Evolutionary conservation across 2,329 filamentous ascomycete species (phyloP).

Genomic region (Pseudogymnoascus sp.): DNA sequence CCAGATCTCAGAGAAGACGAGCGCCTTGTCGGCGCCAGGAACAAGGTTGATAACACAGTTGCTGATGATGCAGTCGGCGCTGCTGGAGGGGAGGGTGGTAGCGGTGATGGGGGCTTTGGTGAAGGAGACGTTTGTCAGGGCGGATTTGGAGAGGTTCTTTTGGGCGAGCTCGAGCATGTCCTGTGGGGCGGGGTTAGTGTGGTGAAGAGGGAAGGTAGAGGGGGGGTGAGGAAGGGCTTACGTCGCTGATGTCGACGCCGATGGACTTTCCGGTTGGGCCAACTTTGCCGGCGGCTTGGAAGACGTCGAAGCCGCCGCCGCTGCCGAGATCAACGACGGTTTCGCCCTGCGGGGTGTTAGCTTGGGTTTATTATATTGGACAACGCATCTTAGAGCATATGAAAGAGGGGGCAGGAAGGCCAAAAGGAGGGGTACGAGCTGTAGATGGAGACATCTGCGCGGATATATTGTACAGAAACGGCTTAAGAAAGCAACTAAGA

Average conservation of each 20-base stretch:
- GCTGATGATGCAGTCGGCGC: slow-evolving; percentile 49
- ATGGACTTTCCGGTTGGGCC: slow-evolving; percentile 41
- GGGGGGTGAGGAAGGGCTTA: slow-evolving; percentile 18
- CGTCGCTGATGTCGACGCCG: slow-evolving; percentile 54
- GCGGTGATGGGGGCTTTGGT: slow-evolving; percentile 43
- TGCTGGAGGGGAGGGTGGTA: slow-evolving; percentile 36
- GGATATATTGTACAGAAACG: background rate
- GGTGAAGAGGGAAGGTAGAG: background rate
- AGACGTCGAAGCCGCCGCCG: slow-evolving; percentile 51
- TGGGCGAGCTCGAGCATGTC: slow-evolving; percentile 47
- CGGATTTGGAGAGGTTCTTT: slow-evolving; percentile 34
- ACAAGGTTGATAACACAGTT: slow-evolving; percentile 59
- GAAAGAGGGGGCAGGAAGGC: background rate
- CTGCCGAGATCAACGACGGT: slow-evolving; percentile 49
- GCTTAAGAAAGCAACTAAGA: background rate
- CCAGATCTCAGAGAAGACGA: slow-evolving; percentile 49
- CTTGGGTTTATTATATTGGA: slow-evolving; percentile 17
- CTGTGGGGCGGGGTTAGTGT: slow-evolving; percentile 27
- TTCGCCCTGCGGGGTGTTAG: slow-evolving; percentile 37
- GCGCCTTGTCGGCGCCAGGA: slow-evolving; percentile 41
- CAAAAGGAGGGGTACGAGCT: too few species aligned
- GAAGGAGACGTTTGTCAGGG: slow-evolving; percentile 41
- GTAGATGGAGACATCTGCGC: background rate
- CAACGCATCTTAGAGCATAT: background rate
- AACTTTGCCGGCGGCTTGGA: slow-evolving; percentile 44